These are phyloP conservation scores for Geotrichum europaeum DNA, from an alignment of 1,139 yeast genomes.

Conservation along the genomic window DNA sequence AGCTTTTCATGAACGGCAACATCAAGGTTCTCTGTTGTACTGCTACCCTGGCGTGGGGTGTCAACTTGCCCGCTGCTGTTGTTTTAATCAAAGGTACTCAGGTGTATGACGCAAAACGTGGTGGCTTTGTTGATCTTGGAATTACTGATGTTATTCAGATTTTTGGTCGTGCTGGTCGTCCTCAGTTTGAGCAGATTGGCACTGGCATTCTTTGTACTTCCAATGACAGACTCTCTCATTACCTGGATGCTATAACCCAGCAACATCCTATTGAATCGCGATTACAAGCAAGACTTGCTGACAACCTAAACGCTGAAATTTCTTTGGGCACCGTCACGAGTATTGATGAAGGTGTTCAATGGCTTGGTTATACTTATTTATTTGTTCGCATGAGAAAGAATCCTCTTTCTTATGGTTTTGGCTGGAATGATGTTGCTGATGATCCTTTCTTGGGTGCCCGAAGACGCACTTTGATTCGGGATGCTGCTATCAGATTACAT, in stretches of 20 bases:
- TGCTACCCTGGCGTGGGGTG: constrained; percentile 99
- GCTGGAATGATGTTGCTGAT: constrained; percentile 73
- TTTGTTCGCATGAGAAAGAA: constrained; percentile 91
- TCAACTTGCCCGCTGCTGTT: constrained; percentile 94
- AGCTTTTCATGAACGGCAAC: constrained; percentile 78
- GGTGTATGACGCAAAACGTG: constrained; percentile 88
- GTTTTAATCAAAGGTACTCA: constrained; percentile 96
- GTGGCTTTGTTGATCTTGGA: constrained; percentile 90
- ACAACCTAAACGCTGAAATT: constrained; percentile 92
- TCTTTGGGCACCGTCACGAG: constrained; percentile 93
- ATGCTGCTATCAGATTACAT: constrained; percentile 79
- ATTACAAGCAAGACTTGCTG: constrained; percentile 70
- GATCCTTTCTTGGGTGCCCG: constrained; percentile 76
- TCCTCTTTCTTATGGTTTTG: constrained; percentile 90
- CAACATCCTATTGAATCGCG: constrained; percentile 96
- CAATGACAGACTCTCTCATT: constrained; percentile 75
- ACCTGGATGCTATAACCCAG: constrained; percentile 78
- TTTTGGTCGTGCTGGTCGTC: constrained; percentile 99
- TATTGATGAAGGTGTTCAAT: constrained; percentile 88
- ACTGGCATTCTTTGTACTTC: constrained; percentile 88
- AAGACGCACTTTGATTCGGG: constrained; percentile 66
- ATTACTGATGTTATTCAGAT: constrained; percentile 96
- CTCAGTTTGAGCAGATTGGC: constrained; percentile 89
- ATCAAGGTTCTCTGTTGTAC: constrained; percentile 91
- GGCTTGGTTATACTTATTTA: constrained; percentile 95